Evolutionary conservation across 768 basidiomycete species (phyloP), one percentile per base, ranked within the genome.

Genomic region (Fomitopsis pulvina): DNA sequence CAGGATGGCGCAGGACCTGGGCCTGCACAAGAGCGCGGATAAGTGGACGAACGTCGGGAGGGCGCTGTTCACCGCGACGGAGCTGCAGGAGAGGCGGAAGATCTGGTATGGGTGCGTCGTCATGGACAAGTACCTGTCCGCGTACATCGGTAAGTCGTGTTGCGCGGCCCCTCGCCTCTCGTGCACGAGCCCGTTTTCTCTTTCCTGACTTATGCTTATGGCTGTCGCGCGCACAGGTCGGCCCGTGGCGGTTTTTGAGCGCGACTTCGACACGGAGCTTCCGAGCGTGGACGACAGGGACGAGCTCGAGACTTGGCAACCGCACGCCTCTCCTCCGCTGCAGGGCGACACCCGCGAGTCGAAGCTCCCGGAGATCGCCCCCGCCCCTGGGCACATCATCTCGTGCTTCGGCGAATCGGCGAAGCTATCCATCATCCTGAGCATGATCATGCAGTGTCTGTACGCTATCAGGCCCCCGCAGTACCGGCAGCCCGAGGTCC

Each of bases 1-100:
- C 30, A 77, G 92, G n/a, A 92, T 93, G 89, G 89, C 89, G 14
- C 89, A 90, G 66, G 89, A 92, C 65, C 65, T 92, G 48, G 89
- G 89, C 7, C 79, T 92, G 77, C 89, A 92, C 60, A 77, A 87
- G 29, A 77, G 75, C 55, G 85, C 90, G 26, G 88, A 91, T 60
- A 80, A 81, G 25, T 92, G 89, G 88, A 77, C 63, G 48, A 78
- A 72, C 14, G 71, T 80, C 47, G 81, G 81, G 0, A 58, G 60
- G 28, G 62, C 54, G 42, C 57, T 90, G 38, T 89, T 90, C 60
- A 73, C 71, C 1, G 66, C 69, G 47, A 70, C 71, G 62, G 83
- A 87, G 65, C 68, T 87, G 52, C 79, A 83, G 57, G 83, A 85
- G 63, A 72, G 88, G 54, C 74, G 81, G 55, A 68, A 85, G 42